Conservation (phyloP, 2,329 filamentous ascomycete species). For the Exophiala mesophila region DNA sequence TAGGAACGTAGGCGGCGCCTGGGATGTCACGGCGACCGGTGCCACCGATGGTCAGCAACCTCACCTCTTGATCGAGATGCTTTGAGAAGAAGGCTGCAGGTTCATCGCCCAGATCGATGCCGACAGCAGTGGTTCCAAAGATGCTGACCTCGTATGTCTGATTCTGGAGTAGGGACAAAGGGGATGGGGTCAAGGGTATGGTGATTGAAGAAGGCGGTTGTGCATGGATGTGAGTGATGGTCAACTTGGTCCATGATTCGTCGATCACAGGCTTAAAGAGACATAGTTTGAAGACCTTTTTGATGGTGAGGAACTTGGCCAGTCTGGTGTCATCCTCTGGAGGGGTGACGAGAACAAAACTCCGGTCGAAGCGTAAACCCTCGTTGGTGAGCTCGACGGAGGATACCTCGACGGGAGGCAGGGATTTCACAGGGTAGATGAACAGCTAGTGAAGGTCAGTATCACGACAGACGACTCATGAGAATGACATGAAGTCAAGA, state of each 20-base stretch:
- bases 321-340: constrained; percentile 18
- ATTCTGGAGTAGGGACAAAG: constrained; percentile 18
- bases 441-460: constrained; percentile 15
- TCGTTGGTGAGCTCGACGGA: constrained; percentile 26
- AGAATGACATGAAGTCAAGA: too few relatives aligned
- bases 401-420: constrained; percentile 23
- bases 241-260: constrained; percentile 25
- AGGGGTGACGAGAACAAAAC: constrained; percentile 23
- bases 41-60: constrained; percentile 22
- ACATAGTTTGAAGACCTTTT: constrained; percentile 22
- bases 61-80: constrained; percentile 21
- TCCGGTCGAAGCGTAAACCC: constrained; percentile 24
- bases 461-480: not conserved
- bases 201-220: constrained; percentile 18
- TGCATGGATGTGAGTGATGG: constrained; percentile 20
- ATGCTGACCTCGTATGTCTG: constrained; percentile 24
- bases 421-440: constrained; percentile 25
- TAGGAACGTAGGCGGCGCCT: constrained; percentile 24
- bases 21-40: constrained; percentile 25
- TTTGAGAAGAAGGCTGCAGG: constrained; percentile 22
- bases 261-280: constrained; percentile 24
- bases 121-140: constrained; percentile 24
- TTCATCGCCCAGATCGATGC: constrained; percentile 24
- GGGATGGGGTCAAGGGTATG: constrained; percentile 23
- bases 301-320: constrained; percentile 25